Evolutionary conservation across 1,284 basidiomycete genomes (phyloP).

Genomic region (Melampsora abietis-canadensis): DNA sequence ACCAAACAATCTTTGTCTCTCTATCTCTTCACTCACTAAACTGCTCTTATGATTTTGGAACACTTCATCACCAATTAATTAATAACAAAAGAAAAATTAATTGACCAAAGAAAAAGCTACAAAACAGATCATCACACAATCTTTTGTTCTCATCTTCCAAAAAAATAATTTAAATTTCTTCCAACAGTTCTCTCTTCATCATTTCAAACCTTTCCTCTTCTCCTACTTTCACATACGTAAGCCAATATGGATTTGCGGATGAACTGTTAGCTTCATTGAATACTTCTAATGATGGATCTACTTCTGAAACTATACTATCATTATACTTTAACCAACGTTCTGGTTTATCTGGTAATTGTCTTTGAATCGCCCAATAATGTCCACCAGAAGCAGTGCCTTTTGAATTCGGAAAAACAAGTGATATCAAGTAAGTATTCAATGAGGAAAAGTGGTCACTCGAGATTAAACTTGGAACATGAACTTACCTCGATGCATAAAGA

Average conservation of each 20-base stretch:
- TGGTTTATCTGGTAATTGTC: constrained; percentile 68
- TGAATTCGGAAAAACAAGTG: neutral
- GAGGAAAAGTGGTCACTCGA: neutral
- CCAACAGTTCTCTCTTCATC: constrained; percentile 7
- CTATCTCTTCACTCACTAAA: too few species aligned
- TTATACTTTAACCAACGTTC: constrained; percentile 82
- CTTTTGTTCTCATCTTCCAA: too few species aligned
- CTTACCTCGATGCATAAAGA: constrained; percentile 87
- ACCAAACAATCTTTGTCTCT: too few species aligned
- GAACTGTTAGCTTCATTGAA: neutral
- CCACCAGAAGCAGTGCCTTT: constrained; percentile 12
- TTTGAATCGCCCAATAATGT: constrained; percentile 73
- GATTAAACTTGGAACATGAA: neutral
- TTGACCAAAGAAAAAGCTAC: too few species aligned
- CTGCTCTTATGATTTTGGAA: too few species aligned
- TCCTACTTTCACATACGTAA: constrained; percentile 13
- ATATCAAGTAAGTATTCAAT: neutral
- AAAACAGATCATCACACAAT: too few species aligned
- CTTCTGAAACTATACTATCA: constrained; percentile 29
- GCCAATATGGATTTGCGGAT: constrained; percentile 29
- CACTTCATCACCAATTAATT: too few species aligned
- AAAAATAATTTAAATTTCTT: neutral
- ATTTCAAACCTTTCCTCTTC: constrained; percentile 23
- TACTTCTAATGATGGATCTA: constrained; percentile 14
- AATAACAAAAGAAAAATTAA: too few species aligned